Percentiles rank a stretch among this genome's conserved stretches.
phyloP scores from a whole-genome alignment of 495 filamentous ascomycete genomes.

The Tetracladium setigerum region DNA sequence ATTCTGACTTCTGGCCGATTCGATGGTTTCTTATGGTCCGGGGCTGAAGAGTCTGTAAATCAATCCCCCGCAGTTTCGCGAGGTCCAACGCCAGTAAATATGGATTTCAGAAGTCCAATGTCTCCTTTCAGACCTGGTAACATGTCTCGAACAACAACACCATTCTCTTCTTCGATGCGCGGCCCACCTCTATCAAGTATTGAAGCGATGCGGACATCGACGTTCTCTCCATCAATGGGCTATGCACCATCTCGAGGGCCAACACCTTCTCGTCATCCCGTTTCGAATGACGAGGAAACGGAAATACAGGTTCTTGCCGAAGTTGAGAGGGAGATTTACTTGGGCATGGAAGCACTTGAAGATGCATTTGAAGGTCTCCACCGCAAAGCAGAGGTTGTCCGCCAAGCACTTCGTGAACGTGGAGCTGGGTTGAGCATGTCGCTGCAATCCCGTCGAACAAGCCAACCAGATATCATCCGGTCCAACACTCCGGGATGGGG shows the following conservation, averaged over 20 bases:
- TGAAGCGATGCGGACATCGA: slow-evolving; percentile 13
- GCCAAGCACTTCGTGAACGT: slow-evolving; percentile 69
- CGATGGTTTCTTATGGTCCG: slow-evolving; percentile 93
- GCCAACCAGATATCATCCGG: slow-evolving; percentile 13
- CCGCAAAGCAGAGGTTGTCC: slow-evolving; percentile 71
- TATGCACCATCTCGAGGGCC: slow-evolving; percentile 33
- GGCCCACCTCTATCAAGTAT: neutral
- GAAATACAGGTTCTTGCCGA: slow-evolving; percentile 86
- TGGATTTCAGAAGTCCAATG: slow-evolving; percentile 17
- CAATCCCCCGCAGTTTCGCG: slow-evolving; percentile 39
- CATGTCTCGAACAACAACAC: slow-evolving; percentile 18
- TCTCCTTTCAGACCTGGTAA: slow-evolving; percentile 12
- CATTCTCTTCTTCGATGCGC: slow-evolving; percentile 9
- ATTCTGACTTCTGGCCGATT: slow-evolving; percentile 93
- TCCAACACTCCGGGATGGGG: slow-evolving; percentile 18
- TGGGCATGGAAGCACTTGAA: slow-evolving; percentile 88
- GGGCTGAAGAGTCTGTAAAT: slow-evolving; percentile 55
- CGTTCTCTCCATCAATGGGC: slow-evolving; percentile 32
- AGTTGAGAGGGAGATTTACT: slow-evolving; percentile 88
- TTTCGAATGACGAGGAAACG: slow-evolving; percentile 88
- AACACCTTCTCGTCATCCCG: slow-evolving; percentile 42
- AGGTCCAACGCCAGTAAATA: slow-evolving; percentile 43
- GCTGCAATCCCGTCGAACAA: slow-evolving; percentile 59
- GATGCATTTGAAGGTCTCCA: slow-evolving; percentile 94
- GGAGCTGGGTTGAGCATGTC: slow-evolving; percentile 72